A percentile compares a stretch with the other conserved stretches of the same genome.
These are phyloP conservation scores for Castanopsis chinensis DNA, from an alignment of 306 rosid genomes.

Conservation along the genomic window DNA sequence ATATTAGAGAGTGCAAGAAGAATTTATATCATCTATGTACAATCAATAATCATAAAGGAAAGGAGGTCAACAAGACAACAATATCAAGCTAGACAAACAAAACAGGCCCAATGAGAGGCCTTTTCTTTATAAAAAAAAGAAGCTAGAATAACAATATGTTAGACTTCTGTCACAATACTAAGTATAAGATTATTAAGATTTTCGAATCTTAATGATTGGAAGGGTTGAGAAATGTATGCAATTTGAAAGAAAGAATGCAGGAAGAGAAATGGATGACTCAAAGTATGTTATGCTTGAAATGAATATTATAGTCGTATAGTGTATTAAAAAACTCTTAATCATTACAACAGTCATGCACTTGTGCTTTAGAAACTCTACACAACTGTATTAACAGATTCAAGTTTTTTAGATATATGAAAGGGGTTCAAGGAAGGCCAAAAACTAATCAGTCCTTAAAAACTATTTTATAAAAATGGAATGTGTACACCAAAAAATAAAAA, in stretches of 20 bases:
- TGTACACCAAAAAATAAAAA: neutral
- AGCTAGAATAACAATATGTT: neutral
- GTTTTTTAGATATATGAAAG: neutral
- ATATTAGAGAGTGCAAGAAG: too few species aligned
- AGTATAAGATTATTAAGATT: too few species aligned
- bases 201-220: too few species aligned
- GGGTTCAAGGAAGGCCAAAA: too few species aligned
- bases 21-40: conserved; percentile 12
- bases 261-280: too few species aligned
- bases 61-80: neutral
- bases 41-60: conserved; percentile 18
- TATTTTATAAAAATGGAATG: neutral
- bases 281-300: too few species aligned
- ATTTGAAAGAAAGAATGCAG: too few species aligned
- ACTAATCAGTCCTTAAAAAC: neutral
- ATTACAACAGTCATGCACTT: too few species aligned
- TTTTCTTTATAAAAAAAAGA: neutral
- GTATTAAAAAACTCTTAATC: too few species aligned
- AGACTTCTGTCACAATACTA: neutral
- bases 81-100: neutral
- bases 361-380: too few species aligned
- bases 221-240: too few species aligned
- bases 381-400: neutral
- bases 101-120: neutral
- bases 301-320: too few species aligned